Percentiles rank a stretch among this genome's conserved stretches.
Conservation (phyloP, 2,329 filamentous ascomycete genomes). For the Diaporthe citrichinensis region DNA sequence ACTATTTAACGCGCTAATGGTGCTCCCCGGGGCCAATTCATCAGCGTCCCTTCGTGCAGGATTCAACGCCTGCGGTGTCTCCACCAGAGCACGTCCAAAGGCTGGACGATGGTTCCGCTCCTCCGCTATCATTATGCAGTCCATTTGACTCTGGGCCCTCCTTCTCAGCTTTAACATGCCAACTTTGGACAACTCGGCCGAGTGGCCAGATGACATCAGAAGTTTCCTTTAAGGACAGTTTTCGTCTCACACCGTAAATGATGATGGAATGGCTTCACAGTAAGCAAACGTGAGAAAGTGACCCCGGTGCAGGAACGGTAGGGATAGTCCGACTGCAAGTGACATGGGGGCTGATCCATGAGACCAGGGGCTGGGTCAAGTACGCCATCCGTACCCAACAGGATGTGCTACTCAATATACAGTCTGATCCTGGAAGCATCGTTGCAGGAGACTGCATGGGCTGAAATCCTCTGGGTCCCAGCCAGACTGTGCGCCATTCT, state of each 20-base stretch:
- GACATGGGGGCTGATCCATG: not conserved
- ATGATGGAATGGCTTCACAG: not conserved
- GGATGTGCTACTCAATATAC: not conserved
- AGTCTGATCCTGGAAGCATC: not conserved
- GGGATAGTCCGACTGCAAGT: not conserved
- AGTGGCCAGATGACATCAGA: not conserved
- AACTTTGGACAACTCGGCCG: not conserved
- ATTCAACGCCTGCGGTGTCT: not conserved
- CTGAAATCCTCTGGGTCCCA: no score
- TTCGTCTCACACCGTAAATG: not conserved
- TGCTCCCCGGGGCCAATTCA: not conserved
- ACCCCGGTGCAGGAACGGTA: not conserved
- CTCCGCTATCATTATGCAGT: not conserved
- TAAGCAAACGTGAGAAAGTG: not conserved
- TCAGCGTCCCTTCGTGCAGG: not conserved
- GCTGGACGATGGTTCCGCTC: not conserved
- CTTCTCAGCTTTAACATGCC: not conserved
- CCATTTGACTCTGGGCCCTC: not conserved
- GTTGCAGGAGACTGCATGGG: not conserved
- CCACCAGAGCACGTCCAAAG: not conserved
- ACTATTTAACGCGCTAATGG: not conserved
- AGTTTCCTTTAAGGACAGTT: not conserved
- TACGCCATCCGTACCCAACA: not conserved
- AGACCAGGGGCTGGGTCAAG: not conserved
- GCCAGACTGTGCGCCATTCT: no score